Conservation (phyloP, 345 rosid species). For the Corchorus olitorius region DNA sequence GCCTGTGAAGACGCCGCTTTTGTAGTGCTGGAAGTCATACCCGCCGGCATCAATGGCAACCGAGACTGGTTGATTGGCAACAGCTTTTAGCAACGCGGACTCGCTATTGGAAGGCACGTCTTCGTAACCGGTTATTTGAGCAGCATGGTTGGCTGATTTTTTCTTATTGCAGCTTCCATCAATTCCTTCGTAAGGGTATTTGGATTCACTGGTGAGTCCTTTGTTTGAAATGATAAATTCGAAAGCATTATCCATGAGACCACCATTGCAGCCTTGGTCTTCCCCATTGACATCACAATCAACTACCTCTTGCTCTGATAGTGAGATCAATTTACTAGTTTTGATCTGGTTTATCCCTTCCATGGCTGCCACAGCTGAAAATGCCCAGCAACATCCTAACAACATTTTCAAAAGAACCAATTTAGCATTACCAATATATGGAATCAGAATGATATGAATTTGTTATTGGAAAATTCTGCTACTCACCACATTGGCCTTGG, state of each 20-base stretch:
- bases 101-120: slow-evolving; percentile 21
- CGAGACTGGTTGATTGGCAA: slow-evolving; percentile 18
- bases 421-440: neutral
- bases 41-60: slow-evolving; percentile 17
- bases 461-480: neutral
- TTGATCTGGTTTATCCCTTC: slow-evolving; percentile 19
- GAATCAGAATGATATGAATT: neutral
- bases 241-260: slow-evolving; percentile 23
- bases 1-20: slow-evolving; percentile 10
- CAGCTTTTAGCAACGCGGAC: slow-evolving; percentile 7
- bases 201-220: slow-evolving; percentile 15
- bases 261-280: slow-evolving; percentile 23
- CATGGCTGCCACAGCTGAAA: slow-evolving; percentile 19
- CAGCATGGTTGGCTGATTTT: neutral
- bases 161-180: slow-evolving; percentile 18
- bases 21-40: slow-evolving; percentile 6
- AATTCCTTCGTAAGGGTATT: slow-evolving; percentile 12
- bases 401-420: neutral
- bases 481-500: slow-evolving; percentile 45
- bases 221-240: slow-evolving; percentile 17
- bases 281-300: slow-evolving; percentile 14
- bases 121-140: slow-evolving; percentile 17
- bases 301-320: slow-evolving; percentile 22
- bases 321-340: slow-evolving; percentile 2
- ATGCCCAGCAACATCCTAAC: slow-evolving; percentile 1